A percentile compares a stretch with the other conserved stretches of the same genome.
Evolutionary conservation across 1,284 basidiomycete species (phyloP).

Genomic region (Sporisorium reilianum): DNA sequence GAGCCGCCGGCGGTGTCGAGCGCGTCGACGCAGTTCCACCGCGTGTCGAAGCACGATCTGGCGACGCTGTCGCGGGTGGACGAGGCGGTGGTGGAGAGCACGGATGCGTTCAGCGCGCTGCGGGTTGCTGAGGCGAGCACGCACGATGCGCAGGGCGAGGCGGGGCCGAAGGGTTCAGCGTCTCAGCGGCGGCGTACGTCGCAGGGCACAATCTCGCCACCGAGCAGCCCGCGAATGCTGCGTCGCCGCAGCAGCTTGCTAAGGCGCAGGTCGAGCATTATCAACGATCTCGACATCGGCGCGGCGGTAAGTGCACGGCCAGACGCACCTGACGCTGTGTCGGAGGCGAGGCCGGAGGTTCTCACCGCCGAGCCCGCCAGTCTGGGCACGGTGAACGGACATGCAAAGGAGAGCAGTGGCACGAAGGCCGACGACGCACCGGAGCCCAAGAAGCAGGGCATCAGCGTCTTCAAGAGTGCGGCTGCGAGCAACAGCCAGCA

Average conservation of each 20-base stretch:
- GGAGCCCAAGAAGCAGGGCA: slow-evolving; percentile 42
- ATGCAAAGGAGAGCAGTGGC: neutral
- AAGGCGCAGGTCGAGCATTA: slow-evolving; percentile 46
- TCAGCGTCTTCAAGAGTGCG: slow-evolving; percentile 51
- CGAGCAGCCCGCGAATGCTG: slow-evolving; percentile 36
- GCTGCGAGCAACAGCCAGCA: slow-evolving; percentile 52
- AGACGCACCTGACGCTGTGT: neutral
- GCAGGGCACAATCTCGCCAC: slow-evolving; percentile 38
- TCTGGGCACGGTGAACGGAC: neutral
- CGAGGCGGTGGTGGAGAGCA: slow-evolving; percentile 22
- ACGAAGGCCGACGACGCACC: neutral
- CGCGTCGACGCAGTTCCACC: slow-evolving; percentile 37
- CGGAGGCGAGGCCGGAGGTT: neutral
- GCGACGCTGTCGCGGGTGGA: slow-evolving; percentile 40
- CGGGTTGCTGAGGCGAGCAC: slow-evolving; percentile 6
- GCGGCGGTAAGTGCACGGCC: slow-evolving; percentile 1
- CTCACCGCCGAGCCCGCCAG: slow-evolving; percentile 14
- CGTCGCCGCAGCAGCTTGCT: slow-evolving; percentile 47
- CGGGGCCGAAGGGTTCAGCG: slow-evolving; percentile 10
- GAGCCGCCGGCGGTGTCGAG: slow-evolving; percentile 76
- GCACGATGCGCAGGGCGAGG: slow-evolving; percentile 3
- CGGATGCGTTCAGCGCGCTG: slow-evolving; percentile 21
- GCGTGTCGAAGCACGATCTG: slow-evolving; percentile 41
- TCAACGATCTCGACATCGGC: slow-evolving; percentile 55
- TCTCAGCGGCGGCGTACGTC: slow-evolving; percentile 22